Evolutionary conservation across 495 filamentous ascomycete species (phyloP), one percentile per base, ranked within the genome.

Genomic region (Achaetomiella virescens): DNA sequence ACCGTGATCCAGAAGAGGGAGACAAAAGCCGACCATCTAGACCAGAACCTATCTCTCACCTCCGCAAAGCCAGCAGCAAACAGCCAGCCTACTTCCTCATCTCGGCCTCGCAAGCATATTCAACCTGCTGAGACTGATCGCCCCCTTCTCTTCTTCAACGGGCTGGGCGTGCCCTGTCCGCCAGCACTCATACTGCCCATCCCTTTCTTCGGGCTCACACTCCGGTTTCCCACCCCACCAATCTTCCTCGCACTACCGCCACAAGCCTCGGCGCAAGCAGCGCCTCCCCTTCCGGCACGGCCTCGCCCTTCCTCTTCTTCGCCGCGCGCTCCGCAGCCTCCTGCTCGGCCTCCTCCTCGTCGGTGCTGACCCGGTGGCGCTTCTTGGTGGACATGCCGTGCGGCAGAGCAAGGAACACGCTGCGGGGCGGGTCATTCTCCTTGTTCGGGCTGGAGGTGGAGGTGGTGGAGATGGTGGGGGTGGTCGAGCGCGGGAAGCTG

Each of bases 361-460:
- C 77, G 25, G 68, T 72, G 46, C 63, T 72, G 25, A 73, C 75
- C 15, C 83, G 78, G 52, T 78, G 78, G 43, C 86, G 78, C 73
- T 89, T 90, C 75, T 91, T 89, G 71, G 86, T 89, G 3, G 70
- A 64, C 63, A 91, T 82, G 31, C 87, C 87, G 61, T 90, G 85
- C 6, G 84, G 77, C 31, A 87, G 73, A 14, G 62, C 46, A 17
- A 68, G 37, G 40, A 61, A 56, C 15, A 57, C 54, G 20, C 50
- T 52, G 0, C 44, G 57, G 6, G 75, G 74, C 20, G 67, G 72
- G 43, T 70, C 61, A 40, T 77, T 78, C 60, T 80, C 77, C 64
- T 80, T 81, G 65, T 79, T 75, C 0, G 69, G 48, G 52, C 55
- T 59, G n/a, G 41, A 6, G 41, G 17, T n/a, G 21, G 20, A 14